Percentiles rank a stretch among this genome's conserved stretches.
These are phyloP conservation scores for Carex cristatella DNA, from an alignment of 176 grass and related monocot species.

Conservation along the genomic window DNA sequence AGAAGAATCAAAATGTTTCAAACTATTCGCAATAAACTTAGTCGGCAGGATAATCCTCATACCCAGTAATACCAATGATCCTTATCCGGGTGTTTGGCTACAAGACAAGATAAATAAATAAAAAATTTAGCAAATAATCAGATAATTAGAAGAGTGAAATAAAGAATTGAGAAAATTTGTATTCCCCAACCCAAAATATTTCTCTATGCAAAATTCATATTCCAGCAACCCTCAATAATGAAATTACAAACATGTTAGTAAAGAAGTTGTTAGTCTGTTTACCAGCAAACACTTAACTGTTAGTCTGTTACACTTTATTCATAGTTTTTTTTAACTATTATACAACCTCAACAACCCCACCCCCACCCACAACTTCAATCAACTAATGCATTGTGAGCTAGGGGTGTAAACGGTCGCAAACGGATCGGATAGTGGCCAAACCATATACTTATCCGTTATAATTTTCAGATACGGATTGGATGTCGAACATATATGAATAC, in stretches of 20 bases:
- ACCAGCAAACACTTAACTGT: no score
- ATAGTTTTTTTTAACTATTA: neutral
- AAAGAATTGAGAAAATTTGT: neutral
- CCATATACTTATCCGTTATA: no score
- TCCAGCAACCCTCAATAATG: neutral
- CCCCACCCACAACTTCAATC: no score
- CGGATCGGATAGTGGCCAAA: no score
- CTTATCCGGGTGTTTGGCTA: slow-evolving; percentile 78
- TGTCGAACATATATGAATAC: no score
- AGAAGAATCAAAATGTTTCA: neutral
- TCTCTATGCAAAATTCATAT: neutral
- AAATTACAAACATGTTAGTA: neutral
- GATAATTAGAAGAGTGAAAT: neutral
- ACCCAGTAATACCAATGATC: slow-evolving; percentile 88
- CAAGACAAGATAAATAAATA: slow-evolving; percentile 15
- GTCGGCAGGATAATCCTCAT: slow-evolving; percentile 72
- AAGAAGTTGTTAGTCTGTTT: neutral
- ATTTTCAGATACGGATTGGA: no score
- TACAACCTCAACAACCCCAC: no score
- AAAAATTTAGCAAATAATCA: neutral
- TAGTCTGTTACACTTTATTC: neutral
- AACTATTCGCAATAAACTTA: neutral
- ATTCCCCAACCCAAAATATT: neutral
- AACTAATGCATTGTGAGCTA: no score
- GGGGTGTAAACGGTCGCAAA: no score